A percentile compares a stretch with the other conserved stretches of the same genome.
These are phyloP conservation scores for Ziziphus jujuba DNA, from an alignment of 306 rosid genomes.

Conservation along the genomic window DNA sequence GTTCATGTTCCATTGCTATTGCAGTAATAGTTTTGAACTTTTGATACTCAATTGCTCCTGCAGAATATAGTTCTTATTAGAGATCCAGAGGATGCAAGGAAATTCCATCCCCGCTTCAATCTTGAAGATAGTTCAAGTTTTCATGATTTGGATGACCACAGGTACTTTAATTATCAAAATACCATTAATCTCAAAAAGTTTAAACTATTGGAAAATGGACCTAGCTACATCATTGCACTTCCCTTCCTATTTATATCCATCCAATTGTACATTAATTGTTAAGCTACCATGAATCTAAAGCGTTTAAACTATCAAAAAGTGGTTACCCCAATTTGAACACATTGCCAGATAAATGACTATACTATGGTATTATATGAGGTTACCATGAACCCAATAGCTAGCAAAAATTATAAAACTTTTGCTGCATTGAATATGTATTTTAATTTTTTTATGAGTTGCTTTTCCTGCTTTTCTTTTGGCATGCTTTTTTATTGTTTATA, in stretches of 20 bases:
- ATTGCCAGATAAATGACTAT: too few species aligned
- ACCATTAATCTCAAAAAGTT: too few species aligned
- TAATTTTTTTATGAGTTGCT: neutral
- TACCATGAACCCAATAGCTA: too few species aligned
- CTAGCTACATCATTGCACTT: too few species aligned
- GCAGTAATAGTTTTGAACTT: conserved; percentile 14
- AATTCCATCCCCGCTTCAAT: conserved; percentile 95
- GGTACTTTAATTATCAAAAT: conserved; percentile 36
- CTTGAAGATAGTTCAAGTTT: conserved; percentile 86
- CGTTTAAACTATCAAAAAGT: too few species aligned
- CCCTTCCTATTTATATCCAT: too few species aligned
- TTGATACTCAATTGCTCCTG: conserved; percentile 32
- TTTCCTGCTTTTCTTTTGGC: neutral
- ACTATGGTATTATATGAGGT: too few species aligned
- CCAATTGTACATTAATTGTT: too few species aligned
- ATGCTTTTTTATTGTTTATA: conserved; percentile 21
- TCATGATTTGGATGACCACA: conserved; percentile 80
- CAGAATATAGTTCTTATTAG: conserved; percentile 86
- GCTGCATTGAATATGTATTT: neutral
- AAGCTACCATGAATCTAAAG: too few species aligned
- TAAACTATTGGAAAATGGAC: too few species aligned
- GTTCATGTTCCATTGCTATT: conserved; percentile 14
- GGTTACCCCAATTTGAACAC: too few species aligned
- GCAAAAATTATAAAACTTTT: neutral
- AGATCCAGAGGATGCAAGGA: conserved; percentile 78